Evolutionary conservation across 2,329 filamentous ascomycete species (phyloP).

Genomic region (Huntiella savannae): DNA sequence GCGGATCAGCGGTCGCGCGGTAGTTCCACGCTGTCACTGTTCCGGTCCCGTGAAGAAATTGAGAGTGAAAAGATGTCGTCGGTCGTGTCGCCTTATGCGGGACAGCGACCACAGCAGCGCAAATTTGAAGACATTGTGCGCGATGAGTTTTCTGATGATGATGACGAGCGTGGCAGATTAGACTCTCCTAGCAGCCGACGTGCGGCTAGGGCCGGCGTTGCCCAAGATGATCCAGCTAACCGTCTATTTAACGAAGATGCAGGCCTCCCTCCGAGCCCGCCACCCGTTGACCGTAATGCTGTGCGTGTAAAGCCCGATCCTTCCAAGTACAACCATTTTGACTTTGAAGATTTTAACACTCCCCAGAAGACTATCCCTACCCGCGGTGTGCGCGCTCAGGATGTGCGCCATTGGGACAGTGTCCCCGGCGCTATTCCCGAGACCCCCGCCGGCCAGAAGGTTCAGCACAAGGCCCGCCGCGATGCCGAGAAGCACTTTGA

Average conservation of each 20-base stretch:
- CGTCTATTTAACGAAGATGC: conserved; percentile 34
- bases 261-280: conserved; percentile 46
- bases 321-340: conserved; percentile 10
- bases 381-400: conserved; percentile 42
- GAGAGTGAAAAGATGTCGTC: conserved; percentile 28
- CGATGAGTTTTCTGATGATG: conserved; percentile 24
- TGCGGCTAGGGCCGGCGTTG: conserved; percentile 30
- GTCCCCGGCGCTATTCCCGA: conserved; percentile 32
- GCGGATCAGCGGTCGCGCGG: conserved; percentile 19
- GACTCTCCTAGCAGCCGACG: conserved; percentile 23
- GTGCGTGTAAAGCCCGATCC: conserved; percentile 8
- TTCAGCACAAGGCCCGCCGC: conserved; percentile 47
- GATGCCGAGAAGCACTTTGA: conserved; percentile 74
- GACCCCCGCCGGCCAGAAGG: conserved; percentile 37
- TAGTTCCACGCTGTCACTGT: conserved; percentile 50
- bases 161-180: conserved; percentile 28
- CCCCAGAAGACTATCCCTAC: conserved; percentile 50
- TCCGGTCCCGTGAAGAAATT: conserved; percentile 46
- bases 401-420: conserved; percentile 63
- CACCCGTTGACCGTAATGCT: conserved; percentile 17
- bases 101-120: conserved; percentile 43
- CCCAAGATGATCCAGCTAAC: conserved; percentile 35
- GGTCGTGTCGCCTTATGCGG: conserved; percentile 43
- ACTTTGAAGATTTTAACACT: conserved; percentile 69
- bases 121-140: conserved; percentile 53